phyloP scores from a whole-genome alignment of 768 basidiomycete genomes.

The Tulasnella sp. region DNA sequence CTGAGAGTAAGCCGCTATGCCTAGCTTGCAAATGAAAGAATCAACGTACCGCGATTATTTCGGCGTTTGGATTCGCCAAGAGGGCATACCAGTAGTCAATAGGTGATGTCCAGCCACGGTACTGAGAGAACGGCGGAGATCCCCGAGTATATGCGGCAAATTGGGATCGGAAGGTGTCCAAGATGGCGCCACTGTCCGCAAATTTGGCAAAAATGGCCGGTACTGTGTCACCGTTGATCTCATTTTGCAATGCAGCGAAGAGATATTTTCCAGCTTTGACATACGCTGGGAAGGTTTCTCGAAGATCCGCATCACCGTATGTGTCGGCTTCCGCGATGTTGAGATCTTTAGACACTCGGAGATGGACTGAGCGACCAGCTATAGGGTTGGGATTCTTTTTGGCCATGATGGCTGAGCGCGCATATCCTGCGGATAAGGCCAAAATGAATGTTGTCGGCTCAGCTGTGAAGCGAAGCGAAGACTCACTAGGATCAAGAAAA shows the following conservation, averaged over 20 bases:
- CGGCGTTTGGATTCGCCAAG: slow-evolving; percentile 34
- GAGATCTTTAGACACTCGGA: slow-evolving; percentile 5
- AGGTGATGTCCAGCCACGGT: background rate
- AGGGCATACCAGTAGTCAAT: slow-evolving; percentile 27
- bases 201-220: slow-evolving; percentile 27
- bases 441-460: too few relatives aligned
- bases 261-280: slow-evolving; percentile 26
- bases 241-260: slow-evolving; percentile 28
- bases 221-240: slow-evolving; percentile 29
- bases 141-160: slow-evolving; percentile 30
- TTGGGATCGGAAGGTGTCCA: slow-evolving; percentile 24
- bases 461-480: slow-evolving; percentile 12
- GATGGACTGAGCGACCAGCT: too few relatives aligned
- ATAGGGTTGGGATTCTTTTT: too few relatives aligned
- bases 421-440: too few relatives aligned
- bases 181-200: background rate
- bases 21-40: background rate
- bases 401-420: too few relatives aligned
- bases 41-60: slow-evolving; percentile 38
- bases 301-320: slow-evolving; percentile 36
- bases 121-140: slow-evolving; percentile 32
- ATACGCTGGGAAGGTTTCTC: slow-evolving; percentile 33
- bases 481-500: slow-evolving; percentile 40
- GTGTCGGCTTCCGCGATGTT: slow-evolving; percentile 34
- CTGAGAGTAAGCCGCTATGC: background rate